Base-by-base conservation (phyloP, 441 rosid genomes). In the Populus hybrid region DNA sequence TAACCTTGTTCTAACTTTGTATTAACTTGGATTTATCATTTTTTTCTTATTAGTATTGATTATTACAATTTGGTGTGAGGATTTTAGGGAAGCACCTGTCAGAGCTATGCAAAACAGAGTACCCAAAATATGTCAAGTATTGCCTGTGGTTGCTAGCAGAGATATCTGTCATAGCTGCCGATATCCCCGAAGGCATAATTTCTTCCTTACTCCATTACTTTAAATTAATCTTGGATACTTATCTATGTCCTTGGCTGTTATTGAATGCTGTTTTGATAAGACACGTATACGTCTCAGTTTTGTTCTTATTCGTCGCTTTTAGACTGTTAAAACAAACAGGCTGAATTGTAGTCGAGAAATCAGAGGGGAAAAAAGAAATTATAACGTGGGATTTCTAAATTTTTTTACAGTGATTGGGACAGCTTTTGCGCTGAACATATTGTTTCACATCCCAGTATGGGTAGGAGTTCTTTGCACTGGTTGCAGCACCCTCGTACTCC, bases 401-500 rank as follows among this genome's bases (percentile, higher is more conserved):
- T 18, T 67, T 31, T 65, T 20, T 8, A 42, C 81, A 92, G 96
- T 90, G 74, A 86, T 90, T 20, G 93, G 96, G 74, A 90, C 93
- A 75, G 92, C 96, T 14, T 92, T 90, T 78, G 94, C 87, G 9
- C 74, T 92, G 14, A 89, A 90, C 45, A 86, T 92, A 65, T 36
- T 92, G 78, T 84, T 90, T 26, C 75, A 86, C 53, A 75, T 92
- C 66, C 93, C 90, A 10, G 79, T 90, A 0, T 89, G 93, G 92
- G 73, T 31, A 64, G 96, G 94, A 73, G 94, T 92, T 80, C 84
- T 92, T 7, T 50, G 79, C 33, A 90, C 93, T 9, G 94, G 96
- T 26, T 65, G 65, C 2, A 89, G 91, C 88, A 92, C 94, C 73
- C 91, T 92, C 33, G 33, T 92, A 6, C 87, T 92, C 26, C 91